Evolutionary conservation across 1,284 basidiomycete species (phyloP), one percentile per base, ranked within the genome.

Genomic region (Trichosporon sp.): DNA sequence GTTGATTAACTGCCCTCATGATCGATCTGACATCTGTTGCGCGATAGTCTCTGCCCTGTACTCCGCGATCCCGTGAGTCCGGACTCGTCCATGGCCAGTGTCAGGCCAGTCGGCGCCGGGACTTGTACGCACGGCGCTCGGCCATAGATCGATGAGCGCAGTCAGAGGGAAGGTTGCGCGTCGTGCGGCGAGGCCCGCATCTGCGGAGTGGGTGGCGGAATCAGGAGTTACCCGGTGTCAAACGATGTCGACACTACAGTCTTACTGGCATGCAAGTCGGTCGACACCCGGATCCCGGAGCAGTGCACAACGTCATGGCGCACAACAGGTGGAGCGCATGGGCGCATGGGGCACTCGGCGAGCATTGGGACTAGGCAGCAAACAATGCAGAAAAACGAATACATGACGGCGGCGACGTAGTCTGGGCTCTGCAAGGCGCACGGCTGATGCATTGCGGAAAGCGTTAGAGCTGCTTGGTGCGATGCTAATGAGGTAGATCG

Each of bases 41-140:
- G 11, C 32, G 32, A 5, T 11, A 34, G 32, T 11, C 32, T 34
- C 32, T 34, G 5, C n/a, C n/a, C n/a, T n/a, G n/a, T n/a, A n/a
- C n/a, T n/a, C n/a, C n/a, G n/a, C n/a, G n/a, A n/a, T n/a, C 32
- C 32, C 11, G 32, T 34, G 32, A 34, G 32, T 34, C 32, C 32
- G 32, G 32, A 34, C 32, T 34, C 32, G 4, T 34, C 32, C 32
- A 34, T 34, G 5, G 32, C 32, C 32, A 83, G n/a, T n/a, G n/a
- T n/a, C n/a, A n/a, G n/a, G n/a, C n/a, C n/a, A n/a, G n/a, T n/a
- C n/a, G n/a, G n/a, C n/a, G n/a, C n/a, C n/a, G n/a, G n/a, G n/a
- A n/a, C n/a, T n/a, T n/a, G n/a, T n/a, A n/a, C n/a, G n/a, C n/a
- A n/a, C n/a, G n/a, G n/a, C n/a, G n/a, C n/a, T n/a, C n/a, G n/a